Conservation (phyloP, 2,329 filamentous ascomycete species). For the Botrytis aclada region DNA sequence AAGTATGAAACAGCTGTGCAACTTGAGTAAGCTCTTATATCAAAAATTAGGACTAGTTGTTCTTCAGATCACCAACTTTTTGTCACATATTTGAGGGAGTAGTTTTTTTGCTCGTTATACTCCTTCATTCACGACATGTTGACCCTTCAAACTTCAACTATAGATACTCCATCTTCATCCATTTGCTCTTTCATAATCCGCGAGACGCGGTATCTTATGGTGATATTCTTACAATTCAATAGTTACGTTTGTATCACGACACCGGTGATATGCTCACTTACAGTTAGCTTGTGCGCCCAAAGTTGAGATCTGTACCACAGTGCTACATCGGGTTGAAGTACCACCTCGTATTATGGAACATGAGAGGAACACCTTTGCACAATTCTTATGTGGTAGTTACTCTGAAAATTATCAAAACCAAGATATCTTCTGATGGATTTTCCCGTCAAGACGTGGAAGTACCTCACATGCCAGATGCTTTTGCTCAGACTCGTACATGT, state of each 20-base stretch:
- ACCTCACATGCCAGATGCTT: background rate
- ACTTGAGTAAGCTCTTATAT: background rate
- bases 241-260: background rate
- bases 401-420: background rate
- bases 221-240: background rate
- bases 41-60: too few species aligned
- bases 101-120: background rate
- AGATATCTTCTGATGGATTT: background rate
- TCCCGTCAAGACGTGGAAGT: background rate
- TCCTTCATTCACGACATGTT: background rate
- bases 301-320: background rate
- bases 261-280: background rate
- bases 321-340: background rate
- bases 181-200: background rate
- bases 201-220: background rate
- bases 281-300: background rate
- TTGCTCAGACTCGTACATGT: background rate
- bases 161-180: background rate
- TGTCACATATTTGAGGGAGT: too few species aligned
- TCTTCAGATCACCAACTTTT: background rate
- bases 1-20: background rate
- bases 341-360: background rate
- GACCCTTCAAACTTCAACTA: fast-evolving
- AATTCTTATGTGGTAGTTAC: background rate
- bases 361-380: background rate